Base-by-base conservation (phyloP, 768 basidiomycete genomes). In the Rhodotorula graminis region DNA sequence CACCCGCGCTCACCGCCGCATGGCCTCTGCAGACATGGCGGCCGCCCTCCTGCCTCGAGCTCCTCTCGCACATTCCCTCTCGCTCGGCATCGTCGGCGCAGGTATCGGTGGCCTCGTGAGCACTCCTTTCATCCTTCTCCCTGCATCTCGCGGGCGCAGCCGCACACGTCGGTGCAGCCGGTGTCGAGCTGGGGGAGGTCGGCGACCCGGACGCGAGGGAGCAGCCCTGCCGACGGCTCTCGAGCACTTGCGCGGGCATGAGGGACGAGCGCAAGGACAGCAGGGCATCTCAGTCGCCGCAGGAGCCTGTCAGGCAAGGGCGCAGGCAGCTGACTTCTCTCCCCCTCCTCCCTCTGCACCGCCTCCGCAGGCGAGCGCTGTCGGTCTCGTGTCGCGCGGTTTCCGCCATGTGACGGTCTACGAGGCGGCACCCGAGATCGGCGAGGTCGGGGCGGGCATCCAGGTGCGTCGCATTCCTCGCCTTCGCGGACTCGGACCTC, bases 401-500 rank as follows among this genome's bases (percentile, higher is more conserved):
- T 67, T 67, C 37, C 21, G 49, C n/a, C 33, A 50, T 11, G 66
- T 67, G 2, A 67, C 65, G 23, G 27, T 67, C 27, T 67, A 67
- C 59, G 66, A 67, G 44, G 23, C 44, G 42, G 66, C 66, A 12
- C 66, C 58, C 0, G 58, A 67, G 21, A 59, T 67, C 10, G 66
- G 49, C 0, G 66, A 67, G n/a, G 81, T 82, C 14, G 82, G 82
- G 0, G 81, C 82, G 3, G 82, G 82, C 0, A 82, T 83, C 60
- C 82, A 67, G 66, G 66, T 67, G 27, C 15, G 63, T 21, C 72
- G 5, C 9, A 5, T 37, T 9, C 5, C 37, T 9, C 80, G 0
- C 90, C 91, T 80, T 81, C 79, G 67, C 73, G 78, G 10, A 83
- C 83, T 69, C 21, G 12, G 2, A 1, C 10, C 10, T 40, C 42